Percentiles rank a stretch among this genome's conserved stretches.
Evolutionary conservation across 2,329 filamentous ascomycete species (phyloP).

Genomic region (Cytospora mali): DNA sequence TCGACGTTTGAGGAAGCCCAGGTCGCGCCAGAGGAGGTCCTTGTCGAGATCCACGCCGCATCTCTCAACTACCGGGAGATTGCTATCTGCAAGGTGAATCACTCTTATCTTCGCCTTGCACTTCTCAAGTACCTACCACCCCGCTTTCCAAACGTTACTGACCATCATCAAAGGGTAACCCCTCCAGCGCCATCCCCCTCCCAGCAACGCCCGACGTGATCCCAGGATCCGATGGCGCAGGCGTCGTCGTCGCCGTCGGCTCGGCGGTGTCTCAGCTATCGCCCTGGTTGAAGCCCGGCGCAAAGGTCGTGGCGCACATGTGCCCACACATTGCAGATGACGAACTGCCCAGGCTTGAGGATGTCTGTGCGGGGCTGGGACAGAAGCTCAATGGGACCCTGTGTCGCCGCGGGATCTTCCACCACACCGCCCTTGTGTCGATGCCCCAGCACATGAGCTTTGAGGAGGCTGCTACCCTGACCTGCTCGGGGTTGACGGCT

Average conservation of each 20-base stretch:
- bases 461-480: slow-evolving; percentile 46
- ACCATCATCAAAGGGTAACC: slow-evolving; percentile 23
- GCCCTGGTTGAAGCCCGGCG: slow-evolving; percentile 48
- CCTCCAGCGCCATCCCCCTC: slow-evolving; percentile 15
- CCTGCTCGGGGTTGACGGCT: slow-evolving; percentile 53
- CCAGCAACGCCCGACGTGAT: slow-evolving; percentile 33
- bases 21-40: slow-evolving; percentile 59
- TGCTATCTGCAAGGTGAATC: slow-evolving; percentile 41
- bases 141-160: too few relatives aligned
- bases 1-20: slow-evolving; percentile 31
- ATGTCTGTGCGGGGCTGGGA: slow-evolving; percentile 53
- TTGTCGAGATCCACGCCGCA: slow-evolving; percentile 58
- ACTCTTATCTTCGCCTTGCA: too few relatives aligned
- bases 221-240: slow-evolving; percentile 45
- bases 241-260: slow-evolving; percentile 53
- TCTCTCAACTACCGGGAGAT: slow-evolving; percentile 54
- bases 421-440: slow-evolving; percentile 58
- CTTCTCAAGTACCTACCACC: too few relatives aligned
- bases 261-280: slow-evolving; percentile 44
- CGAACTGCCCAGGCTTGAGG: slow-evolving; percentile 27
- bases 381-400: slow-evolving; percentile 60
- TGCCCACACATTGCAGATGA: slow-evolving; percentile 30
- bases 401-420: slow-evolving; percentile 59
- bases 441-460: slow-evolving; percentile 48
- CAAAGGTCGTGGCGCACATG: slow-evolving; percentile 58